phyloP scores from a whole-genome alignment of 1,139 yeast species.

The Yarrowia galli region DNA sequence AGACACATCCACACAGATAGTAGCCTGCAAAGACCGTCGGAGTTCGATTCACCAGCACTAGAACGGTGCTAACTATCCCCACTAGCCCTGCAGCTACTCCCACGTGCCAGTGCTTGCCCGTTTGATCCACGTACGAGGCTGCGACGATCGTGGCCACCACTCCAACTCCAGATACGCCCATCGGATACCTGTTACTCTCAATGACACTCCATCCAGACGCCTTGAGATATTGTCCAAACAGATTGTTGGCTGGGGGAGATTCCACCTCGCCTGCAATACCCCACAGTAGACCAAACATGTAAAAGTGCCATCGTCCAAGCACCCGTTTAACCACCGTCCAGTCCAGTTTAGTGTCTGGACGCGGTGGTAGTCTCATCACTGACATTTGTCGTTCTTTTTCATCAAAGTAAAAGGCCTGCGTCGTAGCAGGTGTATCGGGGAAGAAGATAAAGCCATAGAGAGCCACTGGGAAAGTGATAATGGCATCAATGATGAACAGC shows the following conservation, averaged over 20 bases:
- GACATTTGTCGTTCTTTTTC: constrained; percentile 48
- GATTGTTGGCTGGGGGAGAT: constrained; percentile 32
- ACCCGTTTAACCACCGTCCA: constrained; percentile 48
- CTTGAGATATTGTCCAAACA: constrained; percentile 38
- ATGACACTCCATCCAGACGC: constrained; percentile 42
- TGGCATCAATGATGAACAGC: constrained; percentile 68
- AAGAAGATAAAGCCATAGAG: constrained; percentile 65
- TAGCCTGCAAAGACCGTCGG: constrained; percentile 40
- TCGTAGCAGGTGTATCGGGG: constrained; percentile 70
- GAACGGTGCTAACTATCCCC: constrained; percentile 31
- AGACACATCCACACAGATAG: constrained; percentile 40
- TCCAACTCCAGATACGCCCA: constrained; percentile 57
- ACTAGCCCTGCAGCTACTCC: constrained; percentile 26
- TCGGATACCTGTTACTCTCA: constrained; percentile 57
- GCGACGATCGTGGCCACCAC: constrained; percentile 53
- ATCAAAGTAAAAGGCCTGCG: constrained; percentile 50
- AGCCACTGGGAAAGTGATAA: constrained; percentile 64
- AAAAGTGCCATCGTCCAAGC: constrained; percentile 51
- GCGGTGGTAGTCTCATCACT: constrained; percentile 40
- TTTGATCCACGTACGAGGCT: constrained; percentile 30
- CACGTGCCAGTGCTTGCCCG: constrained; percentile 36
- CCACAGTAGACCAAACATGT: constrained; percentile 54
- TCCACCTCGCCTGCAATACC: constrained; percentile 43
- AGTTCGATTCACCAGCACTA: constrained; percentile 24
- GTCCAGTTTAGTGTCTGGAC: constrained; percentile 46